These are phyloP conservation scores for Cyclospora cayetanensis DNA, from an alignment of 169 alveolate species.

Conservation along the genomic window DNA sequence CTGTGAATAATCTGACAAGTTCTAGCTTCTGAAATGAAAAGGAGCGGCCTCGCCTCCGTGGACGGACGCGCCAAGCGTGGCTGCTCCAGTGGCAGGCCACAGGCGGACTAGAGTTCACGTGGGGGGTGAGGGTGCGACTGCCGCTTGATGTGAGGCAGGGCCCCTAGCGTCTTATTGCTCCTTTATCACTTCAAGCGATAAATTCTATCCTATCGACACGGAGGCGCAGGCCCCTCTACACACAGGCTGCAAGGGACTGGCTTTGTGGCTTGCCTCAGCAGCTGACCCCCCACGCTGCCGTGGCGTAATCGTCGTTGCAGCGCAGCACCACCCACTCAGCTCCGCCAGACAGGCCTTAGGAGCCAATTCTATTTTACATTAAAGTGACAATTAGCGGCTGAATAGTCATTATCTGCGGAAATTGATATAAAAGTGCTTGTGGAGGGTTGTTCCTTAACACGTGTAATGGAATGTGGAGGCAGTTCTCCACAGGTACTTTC, in stretches of 20 bases:
- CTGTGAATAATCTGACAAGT: constrained; percentile 68
- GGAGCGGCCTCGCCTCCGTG: constrained; percentile 49
- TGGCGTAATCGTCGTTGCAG: constrained; percentile 14
- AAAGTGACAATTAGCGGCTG: not conserved
- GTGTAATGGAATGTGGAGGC: too few species aligned
- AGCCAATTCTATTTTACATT: not conserved
- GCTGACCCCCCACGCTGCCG: constrained; percentile 30
- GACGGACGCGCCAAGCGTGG: constrained; percentile 64
- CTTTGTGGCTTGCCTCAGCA: constrained; percentile 38
- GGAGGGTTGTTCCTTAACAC: too few species aligned
- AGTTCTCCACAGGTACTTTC: too few species aligned
- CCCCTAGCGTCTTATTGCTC: constrained; percentile 61
- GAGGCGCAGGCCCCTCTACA: constrained; percentile 16
- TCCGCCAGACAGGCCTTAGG: not conserved
- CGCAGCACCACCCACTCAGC: constrained; percentile 37
- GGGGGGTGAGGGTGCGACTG: constrained; percentile 72
- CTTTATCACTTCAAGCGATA: not conserved
- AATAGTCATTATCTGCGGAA: too few species aligned
- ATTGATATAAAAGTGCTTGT: too few species aligned
- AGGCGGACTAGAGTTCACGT: constrained; percentile 59
- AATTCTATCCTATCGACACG: not conserved
- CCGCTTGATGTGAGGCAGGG: constrained; percentile 55
- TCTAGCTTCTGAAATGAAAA: constrained; percentile 43
- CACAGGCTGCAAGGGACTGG: constrained; percentile 23
- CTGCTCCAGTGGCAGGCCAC: constrained; percentile 71